Evolutionary conservation across 495 filamentous ascomycete species (phyloP).

Genomic region (Hypoxylon lenormandii): DNA sequence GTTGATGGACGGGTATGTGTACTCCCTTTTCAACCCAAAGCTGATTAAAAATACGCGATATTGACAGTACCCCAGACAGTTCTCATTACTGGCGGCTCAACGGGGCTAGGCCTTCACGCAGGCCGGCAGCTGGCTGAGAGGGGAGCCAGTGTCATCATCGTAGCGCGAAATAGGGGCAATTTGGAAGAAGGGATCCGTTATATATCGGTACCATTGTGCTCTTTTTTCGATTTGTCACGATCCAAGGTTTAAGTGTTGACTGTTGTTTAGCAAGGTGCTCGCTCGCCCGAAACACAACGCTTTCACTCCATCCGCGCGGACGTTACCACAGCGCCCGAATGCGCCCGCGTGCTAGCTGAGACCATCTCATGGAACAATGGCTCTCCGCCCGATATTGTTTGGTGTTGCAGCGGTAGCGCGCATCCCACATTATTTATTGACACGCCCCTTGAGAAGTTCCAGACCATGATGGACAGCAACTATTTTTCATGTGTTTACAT

Average conservation of each 20-base stretch:
- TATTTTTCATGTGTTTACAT: slow-evolving; percentile 85
- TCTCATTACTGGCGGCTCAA: slow-evolving; percentile 83
- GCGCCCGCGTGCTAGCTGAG: slow-evolving; percentile 72
- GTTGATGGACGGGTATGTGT: slow-evolving; percentile 39
- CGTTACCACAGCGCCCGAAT: slow-evolving; percentile 71
- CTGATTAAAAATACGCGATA: neutral
- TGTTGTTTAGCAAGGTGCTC: slow-evolving; percentile 54
- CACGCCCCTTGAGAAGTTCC: slow-evolving; percentile 68
- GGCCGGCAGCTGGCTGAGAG: slow-evolving; percentile 75
- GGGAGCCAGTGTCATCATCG: slow-evolving; percentile 82
- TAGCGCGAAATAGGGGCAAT: slow-evolving; percentile 74
- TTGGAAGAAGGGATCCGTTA: slow-evolving; percentile 71
- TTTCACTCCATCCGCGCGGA: slow-evolving; percentile 83
- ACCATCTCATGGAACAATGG: slow-evolving; percentile 78
- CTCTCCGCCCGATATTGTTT: slow-evolving; percentile 78
- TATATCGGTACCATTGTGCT: slow-evolving; percentile 63
- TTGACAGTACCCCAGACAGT: slow-evolving; percentile 66
- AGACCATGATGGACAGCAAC: slow-evolving; percentile 81
- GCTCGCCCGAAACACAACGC: slow-evolving; percentile 69
- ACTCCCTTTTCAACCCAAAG: neutral
- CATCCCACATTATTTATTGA: slow-evolving; percentile 79
- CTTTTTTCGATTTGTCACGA: neutral
- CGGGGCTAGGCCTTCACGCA: slow-evolving; percentile 79
- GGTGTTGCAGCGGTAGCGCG: slow-evolving; percentile 81
- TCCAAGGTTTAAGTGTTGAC: no score